Evolutionary conservation across 768 basidiomycete genomes (phyloP).

Genomic region (Postia placenta): DNA sequence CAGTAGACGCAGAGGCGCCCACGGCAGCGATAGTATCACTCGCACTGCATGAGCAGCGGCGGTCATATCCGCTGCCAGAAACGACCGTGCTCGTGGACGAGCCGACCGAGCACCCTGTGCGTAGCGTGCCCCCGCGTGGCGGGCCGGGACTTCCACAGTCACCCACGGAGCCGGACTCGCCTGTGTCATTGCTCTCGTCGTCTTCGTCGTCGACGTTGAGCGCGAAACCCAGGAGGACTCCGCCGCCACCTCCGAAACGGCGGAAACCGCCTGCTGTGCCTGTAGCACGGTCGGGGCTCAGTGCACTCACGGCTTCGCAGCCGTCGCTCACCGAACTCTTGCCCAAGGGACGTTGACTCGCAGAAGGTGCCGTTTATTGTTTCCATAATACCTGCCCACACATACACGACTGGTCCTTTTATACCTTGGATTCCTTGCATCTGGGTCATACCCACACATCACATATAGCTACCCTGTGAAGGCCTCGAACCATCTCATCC

Average conservation of each 20-base stretch:
- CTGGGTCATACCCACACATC: too few relatives aligned
- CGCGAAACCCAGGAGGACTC: constrained; percentile 28
- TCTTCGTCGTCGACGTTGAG: constrained; percentile 7
- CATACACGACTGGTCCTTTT: too few relatives aligned
- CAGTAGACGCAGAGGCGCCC: constrained; percentile 13
- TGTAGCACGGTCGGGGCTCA: constrained; percentile 33
- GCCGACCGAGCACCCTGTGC: background rate
- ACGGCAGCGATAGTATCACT: constrained; percentile 5
- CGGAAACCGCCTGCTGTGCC: constrained; percentile 72
- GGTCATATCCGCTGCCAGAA: constrained; percentile 11
- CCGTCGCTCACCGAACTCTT: background rate
- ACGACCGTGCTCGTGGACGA: constrained; percentile 6
- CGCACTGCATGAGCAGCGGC: constrained; percentile 3
- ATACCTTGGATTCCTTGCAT: too few relatives aligned
- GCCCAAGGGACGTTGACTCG: background rate
- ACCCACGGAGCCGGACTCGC: constrained; percentile 10
- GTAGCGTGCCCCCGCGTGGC: constrained; percentile 20
- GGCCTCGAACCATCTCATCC: too few relatives aligned
- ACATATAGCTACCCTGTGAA: too few relatives aligned
- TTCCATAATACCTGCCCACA: too few relatives aligned
- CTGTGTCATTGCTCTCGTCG: constrained; percentile 5
- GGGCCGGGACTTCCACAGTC: constrained; percentile 18
- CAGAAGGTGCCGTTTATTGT: too few relatives aligned
- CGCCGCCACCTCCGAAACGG: constrained; percentile 66
- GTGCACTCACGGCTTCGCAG: constrained; percentile 31